Conservation (phyloP, 1,284 basidiomycete species). For the Xanthoconium separans region DNA sequence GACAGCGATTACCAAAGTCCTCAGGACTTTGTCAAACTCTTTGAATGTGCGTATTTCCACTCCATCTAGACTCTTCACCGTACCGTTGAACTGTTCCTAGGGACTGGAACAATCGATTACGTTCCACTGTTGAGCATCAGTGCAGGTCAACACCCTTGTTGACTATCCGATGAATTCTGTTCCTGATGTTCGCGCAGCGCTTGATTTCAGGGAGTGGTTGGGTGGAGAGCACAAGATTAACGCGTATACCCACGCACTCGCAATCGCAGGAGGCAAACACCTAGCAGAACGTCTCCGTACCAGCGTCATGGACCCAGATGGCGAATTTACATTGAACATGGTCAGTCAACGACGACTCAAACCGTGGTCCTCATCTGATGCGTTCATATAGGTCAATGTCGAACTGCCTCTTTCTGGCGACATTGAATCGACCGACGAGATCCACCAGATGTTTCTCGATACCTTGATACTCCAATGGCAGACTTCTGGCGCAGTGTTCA, state of each 20-base stretch:
- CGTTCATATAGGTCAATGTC: conserved; percentile 44
- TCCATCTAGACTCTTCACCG: neutral
- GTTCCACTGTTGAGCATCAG: conserved; percentile 53
- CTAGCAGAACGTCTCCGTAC: conserved; percentile 70
- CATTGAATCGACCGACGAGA: conserved; percentile 31
- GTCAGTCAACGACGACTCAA: conserved; percentile 38
- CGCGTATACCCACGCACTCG: conserved; percentile 73
- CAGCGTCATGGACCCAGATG: conserved; percentile 55
- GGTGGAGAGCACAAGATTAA: conserved; percentile 84
- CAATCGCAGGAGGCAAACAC: conserved; percentile 66
- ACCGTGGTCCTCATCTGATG: neutral
- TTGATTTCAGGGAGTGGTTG: conserved; percentile 77
- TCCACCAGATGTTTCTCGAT: conserved; percentile 36
- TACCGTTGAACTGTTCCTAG: conserved; percentile 35
- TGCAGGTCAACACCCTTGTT: conserved; percentile 43
- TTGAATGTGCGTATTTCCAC: conserved; percentile 47
- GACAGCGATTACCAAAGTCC: conserved; percentile 33
- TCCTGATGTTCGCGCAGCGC: conserved; percentile 42
- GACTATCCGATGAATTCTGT: conserved; percentile 11
- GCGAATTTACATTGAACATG: conserved; percentile 75
- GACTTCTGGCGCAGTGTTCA: conserved; percentile 36
- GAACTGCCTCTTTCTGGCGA: conserved; percentile 49
- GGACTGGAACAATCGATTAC: conserved; percentile 71
- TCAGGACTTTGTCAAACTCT: conserved; percentile 55
- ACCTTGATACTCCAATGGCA: conserved; percentile 43